Percentiles rank a stretch among this genome's conserved stretches.
phyloP scores from a whole-genome alignment of 2,329 filamentous ascomycete genomes.

The Triangularia setosa region DNA sequence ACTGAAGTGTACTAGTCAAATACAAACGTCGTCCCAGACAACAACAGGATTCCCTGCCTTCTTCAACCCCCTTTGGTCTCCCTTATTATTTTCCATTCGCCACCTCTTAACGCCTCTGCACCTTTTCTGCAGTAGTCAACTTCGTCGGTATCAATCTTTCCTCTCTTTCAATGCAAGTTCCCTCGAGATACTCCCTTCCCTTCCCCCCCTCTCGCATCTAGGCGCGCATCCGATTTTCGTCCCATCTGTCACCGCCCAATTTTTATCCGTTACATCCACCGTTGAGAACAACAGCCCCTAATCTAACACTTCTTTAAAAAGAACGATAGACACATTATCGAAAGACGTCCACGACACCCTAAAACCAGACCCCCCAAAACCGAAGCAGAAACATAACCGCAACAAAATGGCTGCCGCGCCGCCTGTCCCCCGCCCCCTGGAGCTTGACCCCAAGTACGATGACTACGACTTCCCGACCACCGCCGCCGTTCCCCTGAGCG shows the following conservation, averaged over 20 bases:
- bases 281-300: not conserved
- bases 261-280: not conserved
- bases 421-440: conserved; percentile 35
- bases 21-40: not conserved
- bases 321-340: not conserved
- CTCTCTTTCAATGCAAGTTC: not conserved
- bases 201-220: not conserved
- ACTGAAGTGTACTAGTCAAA: conserved; percentile 7
- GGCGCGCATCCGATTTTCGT: not conserved
- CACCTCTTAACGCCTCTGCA: not conserved
- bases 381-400: not conserved
- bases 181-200: not conserved
- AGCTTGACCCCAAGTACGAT: conserved; percentile 87
- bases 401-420: conserved; percentile 14
- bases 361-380: not conserved
- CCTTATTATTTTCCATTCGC: not conserved
- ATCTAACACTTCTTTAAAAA: not conserved
- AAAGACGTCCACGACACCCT: not conserved
- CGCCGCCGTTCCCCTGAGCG: conserved; percentile 63
- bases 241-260: not conserved
- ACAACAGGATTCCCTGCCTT: conserved; percentile 1
- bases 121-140: not conserved
- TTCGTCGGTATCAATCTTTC: not conserved
- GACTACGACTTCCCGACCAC: conserved; percentile 88
- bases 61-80: not conserved